Conservation (phyloP, 371 early-diverging fungal genomes). For the Mucor piriformis region DNA sequence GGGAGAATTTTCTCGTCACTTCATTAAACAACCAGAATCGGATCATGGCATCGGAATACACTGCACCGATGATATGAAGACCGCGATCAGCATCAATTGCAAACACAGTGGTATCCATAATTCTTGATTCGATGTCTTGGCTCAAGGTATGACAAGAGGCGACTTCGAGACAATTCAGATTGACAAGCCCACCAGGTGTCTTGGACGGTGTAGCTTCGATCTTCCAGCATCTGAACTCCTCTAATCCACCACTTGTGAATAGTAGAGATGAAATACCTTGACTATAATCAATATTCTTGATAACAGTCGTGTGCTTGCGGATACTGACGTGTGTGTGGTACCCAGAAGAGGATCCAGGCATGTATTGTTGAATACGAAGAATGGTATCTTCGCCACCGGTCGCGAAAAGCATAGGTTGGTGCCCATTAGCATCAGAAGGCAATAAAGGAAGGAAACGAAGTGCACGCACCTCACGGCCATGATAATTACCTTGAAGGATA, state of each 20-base stretch:
- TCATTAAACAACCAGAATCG: constrained; percentile 66
- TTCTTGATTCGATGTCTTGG: constrained; percentile 56
- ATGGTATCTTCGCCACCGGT: constrained; percentile 59
- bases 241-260: constrained; percentile 59
- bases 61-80: constrained; percentile 58
- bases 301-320: constrained; percentile 55
- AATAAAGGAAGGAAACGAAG: constrained; percentile 28
- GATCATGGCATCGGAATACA: constrained; percentile 64
- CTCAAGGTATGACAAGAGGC: constrained; percentile 53
- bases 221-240: constrained; percentile 60
- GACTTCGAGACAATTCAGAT: constrained; percentile 53
- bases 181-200: constrained; percentile 3
- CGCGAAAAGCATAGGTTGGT: constrained; percentile 40
- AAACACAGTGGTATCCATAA: constrained; percentile 61
- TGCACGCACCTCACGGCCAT: constrained; percentile 64
- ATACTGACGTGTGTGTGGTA: constrained; percentile 41
- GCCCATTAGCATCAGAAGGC: neutral
- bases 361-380: constrained; percentile 51
- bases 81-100: constrained; percentile 34
- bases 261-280: constrained; percentile 38
- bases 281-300: constrained; percentile 49
- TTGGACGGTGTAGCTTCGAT: constrained; percentile 31
- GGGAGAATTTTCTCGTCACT: constrained; percentile 45
- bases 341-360: constrained; percentile 22
- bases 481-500: constrained; percentile 57